These are phyloP conservation scores for Euphorbia peplus DNA, from an alignment of 345 rosid species.

Conservation along the genomic window DNA sequence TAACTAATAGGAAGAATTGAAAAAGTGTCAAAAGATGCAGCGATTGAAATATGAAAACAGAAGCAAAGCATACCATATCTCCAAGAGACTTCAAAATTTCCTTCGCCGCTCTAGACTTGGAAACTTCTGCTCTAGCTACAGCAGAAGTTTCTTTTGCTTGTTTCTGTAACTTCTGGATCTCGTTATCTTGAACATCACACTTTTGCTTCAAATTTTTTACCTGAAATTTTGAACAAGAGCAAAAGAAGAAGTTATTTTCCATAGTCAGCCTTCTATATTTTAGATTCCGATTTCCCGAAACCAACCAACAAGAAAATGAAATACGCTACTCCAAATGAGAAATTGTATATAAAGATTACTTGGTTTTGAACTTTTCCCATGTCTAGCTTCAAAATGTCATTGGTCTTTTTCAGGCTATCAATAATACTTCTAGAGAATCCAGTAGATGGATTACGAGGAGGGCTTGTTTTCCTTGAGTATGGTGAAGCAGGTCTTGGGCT, in stretches of 20 bases:
- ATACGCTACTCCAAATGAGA: slow-evolving; percentile 16
- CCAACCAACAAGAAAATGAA: slow-evolving; percentile 7
- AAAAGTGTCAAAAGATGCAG: not conserved
- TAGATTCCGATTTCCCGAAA: not conserved
- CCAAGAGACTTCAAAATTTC: slow-evolving; percentile 52
- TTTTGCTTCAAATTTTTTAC: slow-evolving; percentile 56
- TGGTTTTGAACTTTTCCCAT: slow-evolving; percentile 66
- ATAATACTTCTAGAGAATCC: slow-evolving; percentile 69
- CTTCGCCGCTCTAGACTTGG: slow-evolving; percentile 52
- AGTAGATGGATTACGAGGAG: slow-evolving; percentile 50
- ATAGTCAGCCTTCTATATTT: not conserved
- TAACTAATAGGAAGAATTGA: not conserved
- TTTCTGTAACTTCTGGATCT: slow-evolving; percentile 49
- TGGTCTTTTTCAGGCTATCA: slow-evolving; percentile 83
- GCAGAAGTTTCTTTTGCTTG: slow-evolving; percentile 48
- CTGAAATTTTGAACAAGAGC: slow-evolving; percentile 35
- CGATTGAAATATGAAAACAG: not conserved
- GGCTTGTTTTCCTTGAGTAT: slow-evolving; percentile 61
- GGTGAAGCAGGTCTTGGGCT: slow-evolving; percentile 60
- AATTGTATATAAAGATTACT: slow-evolving; percentile 32
- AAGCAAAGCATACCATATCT: slow-evolving; percentile 46
- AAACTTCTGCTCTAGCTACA: slow-evolving; percentile 48
- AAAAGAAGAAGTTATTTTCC: slow-evolving; percentile 4
- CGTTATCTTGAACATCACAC: slow-evolving; percentile 59
- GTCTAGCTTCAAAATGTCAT: slow-evolving; percentile 76